Evolutionary conservation across 441 rosid genomes (phyloP), one percentile per base, ranked within the genome.

Genomic region (Omphalea diandra): DNA sequence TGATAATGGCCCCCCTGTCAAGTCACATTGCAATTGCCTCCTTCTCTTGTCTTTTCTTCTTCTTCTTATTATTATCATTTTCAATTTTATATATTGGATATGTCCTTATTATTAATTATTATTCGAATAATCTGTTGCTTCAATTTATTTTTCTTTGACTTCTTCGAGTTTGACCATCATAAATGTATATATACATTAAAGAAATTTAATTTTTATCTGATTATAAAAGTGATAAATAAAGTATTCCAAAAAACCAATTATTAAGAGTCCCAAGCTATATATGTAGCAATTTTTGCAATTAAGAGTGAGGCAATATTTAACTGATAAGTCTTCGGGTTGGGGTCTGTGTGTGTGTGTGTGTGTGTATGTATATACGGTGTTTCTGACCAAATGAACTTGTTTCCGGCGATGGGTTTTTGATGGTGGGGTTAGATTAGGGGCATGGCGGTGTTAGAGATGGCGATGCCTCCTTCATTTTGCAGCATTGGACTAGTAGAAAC

Each of bases 251-350:
- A n/a, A n/a, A n/a, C n/a, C n/a, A n/a, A n/a, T n/a, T n/a, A n/a
- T n/a, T n/a, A n/a, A n/a, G n/a, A n/a, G n/a, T n/a, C n/a, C n/a
- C n/a, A n/a, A n/a, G n/a, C n/a, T n/a, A n/a, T n/a, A n/a, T n/a
- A n/a, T n/a, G n/a, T n/a, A n/a, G n/a, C n/a, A n/a, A n/a, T n/a
- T n/a, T 26, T 31, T 49, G 41, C n/a, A 26, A 56, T 26, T 26
- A 56, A 14, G 61, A 27, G 61, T 56, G 36, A 38, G 61, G 57
- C 20, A 40, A 41, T 43, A 27, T 2, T 22, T 12, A 33, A 53
- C 72, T 69, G 79, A 69, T 69, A 65, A 60, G 71, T 75, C 74
- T 27, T 41, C 3, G 35, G 10, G 67, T 63, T 46, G 49, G 73
- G 33, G 47, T 50, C 54, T n/a, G n/a, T n/a, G n/a, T n/a, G n/a